phyloP scores from a whole-genome alignment of 208 protist genomes.

The Kentomonas sorsogonicus region DNA sequence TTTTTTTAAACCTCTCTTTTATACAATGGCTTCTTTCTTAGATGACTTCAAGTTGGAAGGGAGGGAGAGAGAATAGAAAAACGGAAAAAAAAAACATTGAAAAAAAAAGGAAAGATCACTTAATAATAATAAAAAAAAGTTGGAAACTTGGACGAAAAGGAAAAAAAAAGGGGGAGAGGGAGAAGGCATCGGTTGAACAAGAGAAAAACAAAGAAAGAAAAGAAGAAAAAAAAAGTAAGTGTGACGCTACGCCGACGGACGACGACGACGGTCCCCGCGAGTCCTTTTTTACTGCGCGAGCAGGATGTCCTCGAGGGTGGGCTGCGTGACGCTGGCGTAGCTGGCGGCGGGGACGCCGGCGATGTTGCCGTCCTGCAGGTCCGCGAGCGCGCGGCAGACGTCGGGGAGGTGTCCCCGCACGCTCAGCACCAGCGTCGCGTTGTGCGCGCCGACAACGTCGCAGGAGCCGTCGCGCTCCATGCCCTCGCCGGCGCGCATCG shows the following conservation, averaged over 20 bases:
- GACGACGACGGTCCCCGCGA: no score
- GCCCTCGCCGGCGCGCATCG: neutral
- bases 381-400: constrained; percentile 32
- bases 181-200: neutral
- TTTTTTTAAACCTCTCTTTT: constrained; percentile 6
- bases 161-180: constrained; percentile 3
- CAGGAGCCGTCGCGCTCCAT: constrained; percentile 16
- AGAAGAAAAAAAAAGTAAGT: neutral
- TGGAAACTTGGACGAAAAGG: no score
- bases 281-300: constrained; percentile 25
- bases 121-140: no score
- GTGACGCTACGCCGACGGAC: no score
- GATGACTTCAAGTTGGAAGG: neutral
- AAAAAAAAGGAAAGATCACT: no score
- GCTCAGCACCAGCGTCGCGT: constrained; percentile 33
- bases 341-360: constrained; percentile 33
- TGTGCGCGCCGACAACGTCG: constrained; percentile 37
- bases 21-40: neutral
- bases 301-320: constrained; percentile 68
- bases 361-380: constrained; percentile 36
- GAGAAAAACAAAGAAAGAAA: neutral
- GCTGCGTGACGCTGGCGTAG: constrained; percentile 61
- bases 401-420: constrained; percentile 30
- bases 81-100: constrained; percentile 3
- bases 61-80: neutral